Evolutionary conservation across 352 stramenopile genomes (phyloP), one percentile per base, ranked within the genome.

Genomic region (Globisporangium solare): DNA sequence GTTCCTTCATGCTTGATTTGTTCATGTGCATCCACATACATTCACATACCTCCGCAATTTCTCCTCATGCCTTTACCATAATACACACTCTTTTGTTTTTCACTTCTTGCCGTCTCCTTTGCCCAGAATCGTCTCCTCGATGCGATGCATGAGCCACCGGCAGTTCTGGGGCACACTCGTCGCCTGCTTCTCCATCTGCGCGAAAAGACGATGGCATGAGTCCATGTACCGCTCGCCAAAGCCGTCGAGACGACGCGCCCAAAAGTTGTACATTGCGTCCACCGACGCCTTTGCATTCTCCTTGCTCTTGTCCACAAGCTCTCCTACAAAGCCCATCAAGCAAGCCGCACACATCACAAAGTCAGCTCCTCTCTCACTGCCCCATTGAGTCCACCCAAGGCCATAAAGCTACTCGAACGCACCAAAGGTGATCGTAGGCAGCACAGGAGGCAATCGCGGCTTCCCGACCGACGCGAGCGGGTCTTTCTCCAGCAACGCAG

Each of bases 191-290:
- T 85, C 64, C 79, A 89, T 89, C 58, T 89, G 79, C 24, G 64
- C 63, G 5, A 79, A 64, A n/a, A 88, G 56, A 43, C 73, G 71
- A 42, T 62, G 54, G 46, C 79, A 89, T 40, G 77, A 89, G n/a
- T 87, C 79, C 52, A 84, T 49, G 59, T 89, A 89, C 7, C 79
- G 69, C 22, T 84, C 75, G 53, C 77, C 64, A 47, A 89, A 83
- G 22, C 77, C 77, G 42, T 88, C 75, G 37, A 89, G 65, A 17
- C 75, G 76, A 35, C 75, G 68, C 32, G 76, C 76, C 79, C 79
- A 88, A 58, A 89, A 89, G 41, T 75, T 80, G 66, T 86, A 86
- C 67, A 89, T 85, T 46, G 75, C 73, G 4, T 67, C 63, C 21
- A 65, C 63, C 54, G 75, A 82, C 39, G 73, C 69, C 61, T 83